Percentiles rank a stretch among this genome's conserved stretches.
These are phyloP conservation scores for Galerina marginata DNA, from an alignment of 768 basidiomycete species.

Conservation along the genomic window DNA sequence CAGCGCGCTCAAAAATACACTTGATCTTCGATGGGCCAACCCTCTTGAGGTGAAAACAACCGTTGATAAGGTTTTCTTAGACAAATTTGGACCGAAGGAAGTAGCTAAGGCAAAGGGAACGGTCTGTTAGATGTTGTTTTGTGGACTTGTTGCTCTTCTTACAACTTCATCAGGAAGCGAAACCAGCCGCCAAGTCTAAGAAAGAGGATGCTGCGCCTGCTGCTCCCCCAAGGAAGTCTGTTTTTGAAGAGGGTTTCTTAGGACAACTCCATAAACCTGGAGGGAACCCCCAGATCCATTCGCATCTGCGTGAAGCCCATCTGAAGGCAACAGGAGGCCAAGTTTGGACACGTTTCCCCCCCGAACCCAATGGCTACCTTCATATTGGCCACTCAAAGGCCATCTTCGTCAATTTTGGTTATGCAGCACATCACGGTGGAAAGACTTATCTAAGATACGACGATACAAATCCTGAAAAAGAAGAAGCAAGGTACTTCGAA, in stretches of 20 bases:
- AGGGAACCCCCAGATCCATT: constrained; percentile 86
- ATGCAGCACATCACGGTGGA: constrained; percentile 92
- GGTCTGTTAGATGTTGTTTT: constrained; percentile 38
- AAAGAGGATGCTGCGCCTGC: constrained; percentile 36
- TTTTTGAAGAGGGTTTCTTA: constrained; percentile 96
- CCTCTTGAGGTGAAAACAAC: constrained; percentile 85
- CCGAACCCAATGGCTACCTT: constrained; percentile 96
- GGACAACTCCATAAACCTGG: constrained; percentile 92
- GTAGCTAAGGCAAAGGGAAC: constrained; percentile 68
- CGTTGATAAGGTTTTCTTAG: constrained; percentile 70
- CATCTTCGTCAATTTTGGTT: constrained; percentile 98
- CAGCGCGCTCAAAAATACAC: constrained; percentile 62
- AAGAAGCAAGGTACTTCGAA: constrained; percentile 95
- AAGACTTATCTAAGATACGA: constrained; percentile 95
- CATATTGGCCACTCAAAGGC: constrained; percentile 98
- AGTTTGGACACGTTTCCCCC: constrained; percentile 96
- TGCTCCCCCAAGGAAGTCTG: constrained; percentile 55
- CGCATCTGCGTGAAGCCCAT: constrained; percentile 81
- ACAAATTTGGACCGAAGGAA: constrained; percentile 77
- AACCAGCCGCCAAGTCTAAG: constrained; percentile 35
- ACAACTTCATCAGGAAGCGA: constrained; percentile 46
- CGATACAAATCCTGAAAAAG: constrained; percentile 98
- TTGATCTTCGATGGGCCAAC: constrained; percentile 80
- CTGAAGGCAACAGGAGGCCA: constrained; percentile 78
- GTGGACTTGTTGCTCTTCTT: neutral